Conservation (phyloP, 495 filamentous ascomycete species). For the Jackrogersella minutella region DNA sequence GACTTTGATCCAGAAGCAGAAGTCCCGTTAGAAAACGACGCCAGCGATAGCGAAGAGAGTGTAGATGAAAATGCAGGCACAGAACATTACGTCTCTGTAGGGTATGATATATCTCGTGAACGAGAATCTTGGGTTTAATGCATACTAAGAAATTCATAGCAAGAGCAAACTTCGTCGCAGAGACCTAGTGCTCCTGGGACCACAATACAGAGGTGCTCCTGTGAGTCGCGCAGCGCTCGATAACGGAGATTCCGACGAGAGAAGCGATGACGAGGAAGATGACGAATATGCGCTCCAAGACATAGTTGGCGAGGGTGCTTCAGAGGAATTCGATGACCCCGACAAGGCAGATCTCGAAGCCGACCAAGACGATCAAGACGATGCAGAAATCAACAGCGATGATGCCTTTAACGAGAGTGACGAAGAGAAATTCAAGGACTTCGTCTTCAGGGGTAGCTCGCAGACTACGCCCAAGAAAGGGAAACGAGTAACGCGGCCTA, state of each 20-base stretch:
- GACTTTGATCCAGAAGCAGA: conserved; percentile 91
- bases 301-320: conserved; percentile 42
- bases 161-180: conserved; percentile 86
- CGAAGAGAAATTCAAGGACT: conserved; percentile 63
- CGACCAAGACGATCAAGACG: conserved; percentile 57
- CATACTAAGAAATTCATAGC: conserved; percentile 50
- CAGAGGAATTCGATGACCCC: conserved; percentile 57
- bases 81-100: conserved; percentile 86
- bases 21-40: conserved; percentile 56
- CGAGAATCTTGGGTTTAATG: background rate
- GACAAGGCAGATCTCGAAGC: conserved; percentile 57
- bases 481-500: conserved; percentile 47
- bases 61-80: conserved; percentile 64
- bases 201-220: conserved; percentile 80
- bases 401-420: conserved; percentile 68
- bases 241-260: conserved; percentile 52
- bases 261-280: conserved; percentile 33
- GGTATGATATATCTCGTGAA: conserved; percentile 57
- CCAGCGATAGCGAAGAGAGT: conserved; percentile 64
- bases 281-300: conserved; percentile 40
- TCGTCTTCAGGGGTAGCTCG: conserved; percentile 62
- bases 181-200: conserved; percentile 70
- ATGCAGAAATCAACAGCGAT: conserved; percentile 69
- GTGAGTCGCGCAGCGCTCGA: conserved; percentile 78
- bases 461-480: conserved; percentile 47